Conservation (phyloP, 169 alveolate species). For the Cyclospora cayetanensis region DNA sequence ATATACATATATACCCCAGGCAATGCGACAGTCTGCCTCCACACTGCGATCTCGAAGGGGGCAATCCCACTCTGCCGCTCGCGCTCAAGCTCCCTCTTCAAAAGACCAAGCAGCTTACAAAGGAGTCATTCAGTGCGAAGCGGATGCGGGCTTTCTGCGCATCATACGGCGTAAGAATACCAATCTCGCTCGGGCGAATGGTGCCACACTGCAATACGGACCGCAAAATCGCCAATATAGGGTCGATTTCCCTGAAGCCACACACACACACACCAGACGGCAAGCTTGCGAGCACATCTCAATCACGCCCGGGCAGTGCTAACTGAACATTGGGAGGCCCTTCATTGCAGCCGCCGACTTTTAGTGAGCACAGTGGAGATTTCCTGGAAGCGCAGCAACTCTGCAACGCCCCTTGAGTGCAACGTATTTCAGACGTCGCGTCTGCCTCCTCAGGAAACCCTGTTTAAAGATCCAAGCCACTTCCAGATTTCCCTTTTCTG, state of each 20-base stretch:
- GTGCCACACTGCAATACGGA: conserved; percentile 53
- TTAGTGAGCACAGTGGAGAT: too few relatives aligned
- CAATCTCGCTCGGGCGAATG: conserved; percentile 66
- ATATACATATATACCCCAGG: background rate
- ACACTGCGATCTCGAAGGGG: background rate
- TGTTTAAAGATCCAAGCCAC: too few relatives aligned
- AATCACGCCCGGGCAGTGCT: too few relatives aligned
- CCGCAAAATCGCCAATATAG: conserved; percentile 64
- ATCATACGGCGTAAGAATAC: conserved; percentile 73
- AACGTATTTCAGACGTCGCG: too few relatives aligned
- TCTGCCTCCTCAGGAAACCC: too few relatives aligned
- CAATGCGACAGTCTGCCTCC: background rate
- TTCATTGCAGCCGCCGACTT: too few relatives aligned
- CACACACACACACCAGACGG: too few relatives aligned
- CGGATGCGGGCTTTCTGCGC: conserved; percentile 72
- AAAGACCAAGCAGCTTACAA: conserved; percentile 32
- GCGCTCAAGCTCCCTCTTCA: background rate
- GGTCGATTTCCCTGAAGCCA: conserved; percentile 61
- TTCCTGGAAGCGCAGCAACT: too few relatives aligned
- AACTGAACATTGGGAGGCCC: too few relatives aligned
- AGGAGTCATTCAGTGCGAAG: conserved; percentile 61
- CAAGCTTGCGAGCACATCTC: too few relatives aligned
- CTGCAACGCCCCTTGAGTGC: too few relatives aligned
- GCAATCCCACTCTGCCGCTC: background rate
- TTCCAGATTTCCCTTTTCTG: too few relatives aligned